phyloP scores from a whole-genome alignment of 2,329 filamentous ascomycete genomes.

The Plectosphaerella plurivora region DNA sequence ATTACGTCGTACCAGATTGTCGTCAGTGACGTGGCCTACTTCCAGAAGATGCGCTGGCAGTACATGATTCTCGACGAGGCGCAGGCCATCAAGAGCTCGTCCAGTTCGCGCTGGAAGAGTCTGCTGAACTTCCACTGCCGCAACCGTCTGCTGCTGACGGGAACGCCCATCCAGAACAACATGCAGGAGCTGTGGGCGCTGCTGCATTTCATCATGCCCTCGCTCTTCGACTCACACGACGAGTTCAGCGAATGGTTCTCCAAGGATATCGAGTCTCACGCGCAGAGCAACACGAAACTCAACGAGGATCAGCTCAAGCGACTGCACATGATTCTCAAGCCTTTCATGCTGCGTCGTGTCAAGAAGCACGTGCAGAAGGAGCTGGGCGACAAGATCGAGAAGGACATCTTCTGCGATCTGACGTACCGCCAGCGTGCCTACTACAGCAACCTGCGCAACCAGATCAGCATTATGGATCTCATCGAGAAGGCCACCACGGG shows the following conservation, averaged over 20 bases:
- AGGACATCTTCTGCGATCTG: conserved; percentile 93
- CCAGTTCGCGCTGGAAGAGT: conserved; percentile 95
- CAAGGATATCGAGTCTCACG: conserved; percentile 95
- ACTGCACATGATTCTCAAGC: conserved; percentile 97
- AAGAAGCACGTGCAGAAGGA: conserved; percentile 99
- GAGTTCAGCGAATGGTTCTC: conserved; percentile 94
- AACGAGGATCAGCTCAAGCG: conserved; percentile 97
- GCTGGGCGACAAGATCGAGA: conserved; percentile 96
- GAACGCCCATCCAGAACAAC: conserved; percentile 98
- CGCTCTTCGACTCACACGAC: conserved; percentile 89
- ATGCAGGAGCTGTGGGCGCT: conserved; percentile 99
- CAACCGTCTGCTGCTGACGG: conserved; percentile 87
- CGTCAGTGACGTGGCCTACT: conserved; percentile 92
- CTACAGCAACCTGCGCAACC: conserved; percentile 88
- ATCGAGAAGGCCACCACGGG: conserved; percentile 95
- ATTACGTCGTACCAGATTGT: conserved; percentile 97
- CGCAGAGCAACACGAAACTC: conserved; percentile 98
- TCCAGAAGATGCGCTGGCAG: conserved; percentile 99
- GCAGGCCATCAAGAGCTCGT: conserved; percentile 97
- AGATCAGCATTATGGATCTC: conserved; percentile 97
- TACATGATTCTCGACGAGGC: conserved; percentile 99
- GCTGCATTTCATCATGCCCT: conserved; percentile 99
- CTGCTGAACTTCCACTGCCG: conserved; percentile 91
- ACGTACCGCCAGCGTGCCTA: conserved; percentile 94
- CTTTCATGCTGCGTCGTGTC: conserved; percentile 98